Percentiles rank a stretch among this genome's conserved stretches.
phyloP scores from a whole-genome alignment of 2,329 filamentous ascomycete species.

The Verticillium dahliae region DNA sequence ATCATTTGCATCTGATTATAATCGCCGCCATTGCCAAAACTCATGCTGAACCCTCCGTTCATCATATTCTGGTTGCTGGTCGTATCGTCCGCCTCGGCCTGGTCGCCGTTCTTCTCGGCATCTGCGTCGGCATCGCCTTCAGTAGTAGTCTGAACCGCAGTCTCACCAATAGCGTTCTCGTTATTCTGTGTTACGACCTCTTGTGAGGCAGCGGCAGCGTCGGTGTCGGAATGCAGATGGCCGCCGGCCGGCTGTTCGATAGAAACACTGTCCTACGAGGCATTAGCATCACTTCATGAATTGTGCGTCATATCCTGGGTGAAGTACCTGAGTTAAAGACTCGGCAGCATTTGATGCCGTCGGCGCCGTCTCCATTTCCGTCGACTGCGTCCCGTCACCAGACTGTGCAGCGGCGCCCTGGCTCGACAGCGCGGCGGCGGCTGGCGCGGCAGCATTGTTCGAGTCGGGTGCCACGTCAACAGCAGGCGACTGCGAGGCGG shows the following conservation, averaged over 20 bases:
- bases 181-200: not conserved
- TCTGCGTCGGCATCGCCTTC: slow-evolving; percentile 7
- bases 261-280: not conserved
- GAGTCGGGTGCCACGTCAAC: slow-evolving; percentile 9
- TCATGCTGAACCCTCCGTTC: slow-evolving; percentile 50
- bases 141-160: slow-evolving; percentile 1
- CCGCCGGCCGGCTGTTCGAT: not conserved
- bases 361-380: not conserved
- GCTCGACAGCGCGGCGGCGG: not conserved
- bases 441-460: not conserved
- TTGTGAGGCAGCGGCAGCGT: not conserved
- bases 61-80: slow-evolving; percentile 27
- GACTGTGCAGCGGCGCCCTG: not conserved
- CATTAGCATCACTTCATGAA: too few relatives aligned
- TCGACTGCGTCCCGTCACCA: not conserved
- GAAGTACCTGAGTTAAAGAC: not conserved
- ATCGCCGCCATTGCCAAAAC: slow-evolving; percentile 50
- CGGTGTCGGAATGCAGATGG: not conserved
- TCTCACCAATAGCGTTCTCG: slow-evolving; percentile 7
- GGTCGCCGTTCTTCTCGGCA: slow-evolving; percentile 11
- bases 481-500: slow-evolving; percentile 13
- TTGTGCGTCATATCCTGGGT: too few relatives aligned
- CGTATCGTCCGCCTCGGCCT: slow-evolving; percentile 15
- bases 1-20: slow-evolving; percentile 76
- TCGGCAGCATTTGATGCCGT: too few relatives aligned